Base-by-base conservation (phyloP, 2,329 filamentous ascomycete genomes). In the Aquanectria penicillioides region DNA sequence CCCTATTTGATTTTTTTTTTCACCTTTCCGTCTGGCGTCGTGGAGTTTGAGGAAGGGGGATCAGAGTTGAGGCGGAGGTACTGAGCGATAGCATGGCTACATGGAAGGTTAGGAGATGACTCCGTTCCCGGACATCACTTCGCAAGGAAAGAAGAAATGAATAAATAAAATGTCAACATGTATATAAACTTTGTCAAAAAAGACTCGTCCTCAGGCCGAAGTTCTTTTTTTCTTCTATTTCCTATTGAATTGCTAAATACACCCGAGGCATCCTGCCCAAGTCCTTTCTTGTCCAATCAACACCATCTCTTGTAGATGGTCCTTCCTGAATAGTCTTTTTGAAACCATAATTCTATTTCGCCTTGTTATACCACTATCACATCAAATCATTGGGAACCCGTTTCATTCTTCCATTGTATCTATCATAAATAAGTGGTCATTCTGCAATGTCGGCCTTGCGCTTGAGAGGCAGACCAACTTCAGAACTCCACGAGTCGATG, bases 401-500 rank as follows among this genome's bases (percentile, higher is more conserved):
- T 15, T 17, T 10, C 36, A 18, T 23, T 40, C 13, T 20, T 11
- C 15, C 34, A n/a, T 28, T 29, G 38, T 49, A 34, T 54, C 62
- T 54, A 59, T n/a, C 43, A 18, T 49, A 6, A 10, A 37, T n/a
- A 28, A 29, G 8, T 15, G 34, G 10, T 34, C 36, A 40, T 40
- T 48, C 31, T 18, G 54, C 65, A 51, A 63, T 54, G 29, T 70
- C 60, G 3, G 50, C 67, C 59, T 70, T 70, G n/a, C 66, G 61
- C 63, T 70, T 70, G 15, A 65, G 63, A 31, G 63, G 59, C 34
- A 68, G 51, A 18, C 57, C 48, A 7, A 59, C 52, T 33, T 70
- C 66, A 2, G 61, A 59, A 22, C 47, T 70, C 76, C 76, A 78
- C 2, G 70, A 68, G 13, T 76, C 74, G 5, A 78, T 62, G 22